A percentile compares a stretch with the other conserved stretches of the same genome.
Conservation (phyloP, 768 basidiomycete species). For the Tulasnella sp. region DNA sequence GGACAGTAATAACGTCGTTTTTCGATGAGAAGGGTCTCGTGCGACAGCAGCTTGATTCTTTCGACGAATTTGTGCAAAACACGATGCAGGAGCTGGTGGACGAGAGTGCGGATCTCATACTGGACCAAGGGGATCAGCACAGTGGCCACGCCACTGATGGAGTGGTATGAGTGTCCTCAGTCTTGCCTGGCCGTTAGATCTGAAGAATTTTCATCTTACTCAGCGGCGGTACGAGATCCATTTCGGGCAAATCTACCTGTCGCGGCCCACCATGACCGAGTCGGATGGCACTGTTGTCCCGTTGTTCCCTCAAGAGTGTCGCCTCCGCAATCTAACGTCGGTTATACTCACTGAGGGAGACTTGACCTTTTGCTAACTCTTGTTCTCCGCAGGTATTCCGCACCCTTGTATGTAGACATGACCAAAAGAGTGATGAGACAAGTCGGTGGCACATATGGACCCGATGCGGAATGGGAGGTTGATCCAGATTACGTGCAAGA, state of each 20-base stretch:
- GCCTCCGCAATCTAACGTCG: conserved; percentile 82
- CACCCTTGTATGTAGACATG: conserved; percentile 94
- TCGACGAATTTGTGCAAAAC: conserved; percentile 98
- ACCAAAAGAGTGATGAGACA: conserved; percentile 77
- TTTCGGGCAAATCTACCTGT: conserved; percentile 97
- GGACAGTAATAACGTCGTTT: conserved; percentile 93
- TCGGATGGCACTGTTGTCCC: conserved; percentile 91
- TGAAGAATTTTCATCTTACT: background rate
- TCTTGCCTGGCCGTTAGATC: background rate
- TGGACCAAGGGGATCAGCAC: conserved; percentile 96
- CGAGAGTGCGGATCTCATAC: conserved; percentile 89
- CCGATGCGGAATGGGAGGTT: conserved; percentile 77
- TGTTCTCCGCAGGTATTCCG: conserved; percentile 57
- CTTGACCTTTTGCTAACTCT: background rate
- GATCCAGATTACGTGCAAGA: conserved; percentile 54
- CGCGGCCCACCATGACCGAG: conserved; percentile 90
- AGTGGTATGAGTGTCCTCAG: conserved; percentile 30
- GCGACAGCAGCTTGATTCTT: conserved; percentile 94
- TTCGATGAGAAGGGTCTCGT: conserved; percentile 98
- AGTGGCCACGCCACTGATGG: conserved; percentile 70
- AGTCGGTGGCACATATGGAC: conserved; percentile 72
- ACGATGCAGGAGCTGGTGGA: conserved; percentile 99
- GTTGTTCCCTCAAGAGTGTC: conserved; percentile 94
- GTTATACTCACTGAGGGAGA: conserved; percentile 15
- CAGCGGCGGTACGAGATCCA: conserved; percentile 92